Base-by-base conservation (phyloP, 2,329 filamentous ascomycete genomes). In the Botryotinia convoluta region DNA sequence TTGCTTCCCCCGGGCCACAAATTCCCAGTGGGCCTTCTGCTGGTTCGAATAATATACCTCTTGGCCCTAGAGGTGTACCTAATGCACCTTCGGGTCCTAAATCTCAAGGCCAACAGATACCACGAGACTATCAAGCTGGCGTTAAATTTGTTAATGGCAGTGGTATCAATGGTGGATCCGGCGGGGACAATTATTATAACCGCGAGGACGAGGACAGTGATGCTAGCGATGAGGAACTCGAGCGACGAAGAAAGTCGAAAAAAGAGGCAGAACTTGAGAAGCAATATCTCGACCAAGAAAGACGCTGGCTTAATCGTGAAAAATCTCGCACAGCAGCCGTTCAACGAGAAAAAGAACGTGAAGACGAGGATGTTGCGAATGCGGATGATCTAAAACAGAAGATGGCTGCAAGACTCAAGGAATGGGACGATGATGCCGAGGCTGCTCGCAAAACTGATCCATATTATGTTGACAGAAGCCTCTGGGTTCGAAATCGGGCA, bases 341-440 rank as follows among this genome's bases (percentile, higher is more conserved):
- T 35, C 92, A 97, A 77, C 90, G 96, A 74, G 95, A 98, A 80
- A 91, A 89, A 78, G 92, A 92, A 42, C 91, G 94, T 18, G 93
- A 97, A 79, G 90, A 89, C 75, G 90, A 93, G 68, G 93, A 97
- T 77, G 87, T 89, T 5, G 89, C 89, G 37, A 89, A 90, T 29
- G 82, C 88, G 4, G 88, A 91, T 75, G 87, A 89, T 65, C 87
- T 89, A 70, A 89, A 87, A 74, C 89, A 91, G 44, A 89, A 90
- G 67, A 90, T 92, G 83, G 88, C 92, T 12, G 90, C 93, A 78
- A 88, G 92, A 73, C 86, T 97, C 73, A 85, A 85, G 80, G 89
- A 91, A n/a, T 98, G 94, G 89, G 92, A 98, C 78, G 96, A 99
- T 78, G 94, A 97, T 77, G 84, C 87, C n/a, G 95, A 98, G 83